A percentile compares a stretch with the other conserved stretches of the same genome.
These are phyloP conservation scores for Phytophthora idaei DNA, from an alignment of 352 stramenopile species.

Conservation along the genomic window DNA sequence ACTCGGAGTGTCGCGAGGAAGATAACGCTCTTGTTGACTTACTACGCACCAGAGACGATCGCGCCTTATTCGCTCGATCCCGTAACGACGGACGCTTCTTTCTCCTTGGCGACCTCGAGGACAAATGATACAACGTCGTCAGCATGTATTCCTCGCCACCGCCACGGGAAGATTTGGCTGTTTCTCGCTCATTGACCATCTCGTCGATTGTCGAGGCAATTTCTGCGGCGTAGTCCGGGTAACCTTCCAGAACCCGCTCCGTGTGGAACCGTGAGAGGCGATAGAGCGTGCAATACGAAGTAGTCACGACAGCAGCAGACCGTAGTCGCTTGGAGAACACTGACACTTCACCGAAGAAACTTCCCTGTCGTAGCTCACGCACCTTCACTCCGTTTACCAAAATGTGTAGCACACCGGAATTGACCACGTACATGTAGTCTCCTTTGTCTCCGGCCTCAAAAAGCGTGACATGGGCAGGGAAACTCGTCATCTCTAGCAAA, in stretches of 20 bases:
- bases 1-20: conserved; percentile 25
- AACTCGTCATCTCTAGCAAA: conserved; percentile 66
- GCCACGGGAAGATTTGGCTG: conserved; percentile 6
- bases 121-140: conserved; percentile 56
- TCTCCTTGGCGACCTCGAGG: conserved; percentile 18
- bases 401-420: conserved; percentile 64
- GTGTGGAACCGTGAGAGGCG: conserved; percentile 66
- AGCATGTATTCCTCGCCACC: conserved; percentile 58
- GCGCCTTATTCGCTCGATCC: conserved; percentile 6
- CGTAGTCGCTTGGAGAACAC: conserved; percentile 68
- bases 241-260: conserved; percentile 63
- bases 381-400: conserved; percentile 62
- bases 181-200: conserved; percentile 50
- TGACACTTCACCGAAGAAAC: conserved; percentile 75
- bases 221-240: conserved; percentile 53
- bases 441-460: conserved; percentile 62
- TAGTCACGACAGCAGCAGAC: conserved; percentile 61
- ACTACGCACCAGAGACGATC: conserved; percentile 25
- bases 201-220: conserved; percentile 52
- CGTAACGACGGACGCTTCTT: conserved; percentile 21
- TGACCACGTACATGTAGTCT: conserved; percentile 80
- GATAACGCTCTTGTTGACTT: conserved; percentile 36
- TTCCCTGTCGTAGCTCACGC: conserved; percentile 65
- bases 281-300: conserved; percentile 74
- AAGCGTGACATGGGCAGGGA: conserved; percentile 58